Conservation (phyloP, 2,329 filamentous ascomycete genomes). For the Diatrype stigma region DNA sequence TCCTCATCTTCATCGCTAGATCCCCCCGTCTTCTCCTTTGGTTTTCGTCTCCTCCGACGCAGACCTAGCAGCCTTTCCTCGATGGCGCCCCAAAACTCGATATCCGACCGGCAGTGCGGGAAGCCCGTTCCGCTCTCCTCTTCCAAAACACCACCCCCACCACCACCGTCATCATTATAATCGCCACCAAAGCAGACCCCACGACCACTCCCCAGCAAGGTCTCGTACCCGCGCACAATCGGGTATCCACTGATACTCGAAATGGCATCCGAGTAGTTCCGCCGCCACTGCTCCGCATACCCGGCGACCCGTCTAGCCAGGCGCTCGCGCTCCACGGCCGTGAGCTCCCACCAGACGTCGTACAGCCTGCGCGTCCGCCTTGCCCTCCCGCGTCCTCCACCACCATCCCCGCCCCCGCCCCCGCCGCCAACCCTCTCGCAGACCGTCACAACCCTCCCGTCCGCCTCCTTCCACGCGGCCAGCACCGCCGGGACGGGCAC, state of each 20-base stretch:
- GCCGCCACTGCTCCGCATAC: conserved; percentile 18
- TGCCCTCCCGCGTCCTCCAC: too few species aligned
- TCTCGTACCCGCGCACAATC: conserved; percentile 11
- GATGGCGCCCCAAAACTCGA: conserved; percentile 16
- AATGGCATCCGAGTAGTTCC: conserved; percentile 11
- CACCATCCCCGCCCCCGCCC: too few species aligned
- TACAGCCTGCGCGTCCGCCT: conserved; percentile 12
- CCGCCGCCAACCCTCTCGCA: conserved; percentile 13
- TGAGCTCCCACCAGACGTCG: conserved; percentile 22
- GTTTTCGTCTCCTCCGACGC: neutral
- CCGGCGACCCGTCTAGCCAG: conserved; percentile 19
- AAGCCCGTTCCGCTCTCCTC: conserved; percentile 6
- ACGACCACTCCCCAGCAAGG: conserved; percentile 17
- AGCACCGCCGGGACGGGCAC: conserved; percentile 20
- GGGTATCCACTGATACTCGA: conserved; percentile 13
- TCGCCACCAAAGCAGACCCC: too few species aligned
- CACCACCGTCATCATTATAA: neutral
- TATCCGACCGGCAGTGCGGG: conserved; percentile 17
- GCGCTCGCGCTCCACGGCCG: conserved; percentile 4
- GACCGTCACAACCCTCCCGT: conserved; percentile 22
- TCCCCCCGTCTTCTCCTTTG: neutral
- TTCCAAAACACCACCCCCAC: neutral
- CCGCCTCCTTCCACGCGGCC: conserved; percentile 25
- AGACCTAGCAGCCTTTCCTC: conserved; percentile 3
- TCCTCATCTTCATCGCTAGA: conserved; percentile 3